phyloP scores from a whole-genome alignment of 805 yeast species.

The Pichia phayaonensis region DNA sequence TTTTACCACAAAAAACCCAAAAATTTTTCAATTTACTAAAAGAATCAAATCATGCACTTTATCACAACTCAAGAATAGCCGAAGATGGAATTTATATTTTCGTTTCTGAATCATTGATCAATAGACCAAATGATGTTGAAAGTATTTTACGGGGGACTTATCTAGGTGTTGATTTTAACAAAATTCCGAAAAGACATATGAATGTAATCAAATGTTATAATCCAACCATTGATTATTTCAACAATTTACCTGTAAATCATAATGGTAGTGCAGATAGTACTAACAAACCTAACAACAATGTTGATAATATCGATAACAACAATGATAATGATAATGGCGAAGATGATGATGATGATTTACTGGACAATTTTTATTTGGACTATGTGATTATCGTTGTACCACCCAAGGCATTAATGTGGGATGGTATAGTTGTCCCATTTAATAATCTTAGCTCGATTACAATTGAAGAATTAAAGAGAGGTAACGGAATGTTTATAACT shows the following conservation, averaged over 20 bases:
- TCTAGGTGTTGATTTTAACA: constrained; percentile 42
- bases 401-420: constrained; percentile 84
- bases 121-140: constrained; percentile 36
- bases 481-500: constrained; percentile 58
- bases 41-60: constrained; percentile 66
- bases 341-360: constrained; percentile 8
- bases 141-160: constrained; percentile 39
- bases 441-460: constrained; percentile 37
- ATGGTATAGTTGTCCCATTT: constrained; percentile 63
- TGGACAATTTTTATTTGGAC: constrained; percentile 9
- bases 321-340: neutral
- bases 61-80: constrained; percentile 59
- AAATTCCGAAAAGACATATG: constrained; percentile 28
- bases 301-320: neutral
- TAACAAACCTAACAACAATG: neutral
- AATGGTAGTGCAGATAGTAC: neutral
- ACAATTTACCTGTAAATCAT: neutral
- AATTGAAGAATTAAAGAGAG: constrained; percentile 52
- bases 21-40: constrained; percentile 49
- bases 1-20: constrained; percentile 42
- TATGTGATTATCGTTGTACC: constrained; percentile 67
- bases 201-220: constrained; percentile 25
- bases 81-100: constrained; percentile 71
- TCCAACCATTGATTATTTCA: constrained; percentile 14
- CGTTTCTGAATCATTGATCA: constrained; percentile 54